phyloP scores from a whole-genome alignment of 1,284 basidiomycete species.

The Sphaerobolus stellatus region DNA sequence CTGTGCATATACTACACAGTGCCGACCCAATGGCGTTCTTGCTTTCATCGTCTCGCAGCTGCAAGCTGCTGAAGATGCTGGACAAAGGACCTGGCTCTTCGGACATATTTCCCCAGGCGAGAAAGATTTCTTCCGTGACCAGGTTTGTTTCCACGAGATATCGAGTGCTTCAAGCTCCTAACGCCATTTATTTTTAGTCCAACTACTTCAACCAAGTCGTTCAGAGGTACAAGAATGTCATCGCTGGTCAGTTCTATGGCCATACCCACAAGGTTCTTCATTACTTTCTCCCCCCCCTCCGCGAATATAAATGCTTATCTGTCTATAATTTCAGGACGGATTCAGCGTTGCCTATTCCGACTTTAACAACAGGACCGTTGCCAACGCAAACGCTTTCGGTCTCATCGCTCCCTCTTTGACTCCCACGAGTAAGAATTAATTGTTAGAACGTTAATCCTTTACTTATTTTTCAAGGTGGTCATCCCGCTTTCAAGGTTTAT shows the following conservation, averaged over 20 bases:
- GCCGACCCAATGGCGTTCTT: conserved; percentile 45
- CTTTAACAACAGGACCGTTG: conserved; percentile 46
- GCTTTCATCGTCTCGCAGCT: conserved; percentile 48
- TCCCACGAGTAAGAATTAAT: conserved; percentile 43
- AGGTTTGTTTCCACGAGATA: no score
- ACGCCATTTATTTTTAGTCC: conserved; percentile 43
- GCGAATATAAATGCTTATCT: no score
- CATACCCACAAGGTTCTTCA: conserved; percentile 38
- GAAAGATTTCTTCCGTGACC: conserved; percentile 43
- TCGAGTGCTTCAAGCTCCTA: no score
- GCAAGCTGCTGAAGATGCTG: conserved; percentile 52
- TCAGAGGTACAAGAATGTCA: conserved; percentile 55
- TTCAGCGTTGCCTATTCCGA: conserved; percentile 59
- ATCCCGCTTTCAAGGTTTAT: conserved; percentile 54
- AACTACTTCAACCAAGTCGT: conserved; percentile 59
- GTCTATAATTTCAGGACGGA: conserved; percentile 39
- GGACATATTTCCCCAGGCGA: conserved; percentile 53
- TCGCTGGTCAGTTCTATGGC: conserved; percentile 52
- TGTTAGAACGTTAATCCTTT: background rate
- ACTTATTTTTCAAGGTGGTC: conserved; percentile 38
- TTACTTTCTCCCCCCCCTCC: no score
- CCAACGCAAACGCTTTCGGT: conserved; percentile 49
- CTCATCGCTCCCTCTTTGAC: conserved; percentile 56
- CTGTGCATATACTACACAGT: no score
- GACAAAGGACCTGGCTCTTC: conserved; percentile 53